Conservation (phyloP, 2,329 filamentous ascomycete species). For the Pseudogymnoascus sp. region DNA sequence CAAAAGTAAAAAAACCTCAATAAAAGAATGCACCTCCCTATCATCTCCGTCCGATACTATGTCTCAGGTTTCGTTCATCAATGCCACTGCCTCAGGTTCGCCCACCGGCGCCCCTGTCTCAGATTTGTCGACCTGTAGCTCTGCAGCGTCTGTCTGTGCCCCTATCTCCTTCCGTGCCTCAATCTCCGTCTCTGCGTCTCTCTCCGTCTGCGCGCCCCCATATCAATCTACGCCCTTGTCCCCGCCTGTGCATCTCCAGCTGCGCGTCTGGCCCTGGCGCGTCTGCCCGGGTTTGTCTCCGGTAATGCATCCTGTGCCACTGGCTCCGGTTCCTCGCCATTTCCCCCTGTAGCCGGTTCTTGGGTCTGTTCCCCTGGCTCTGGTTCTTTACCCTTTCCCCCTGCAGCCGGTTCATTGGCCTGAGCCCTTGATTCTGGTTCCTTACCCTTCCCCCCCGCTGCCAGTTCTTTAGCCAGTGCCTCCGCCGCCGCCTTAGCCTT, state of each 20-base stretch:
- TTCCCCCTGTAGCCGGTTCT: background rate
- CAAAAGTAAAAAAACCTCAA: background rate
- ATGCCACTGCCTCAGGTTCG: background rate
- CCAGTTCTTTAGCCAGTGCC: background rate
- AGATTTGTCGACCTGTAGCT: background rate
- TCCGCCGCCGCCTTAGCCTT: background rate
- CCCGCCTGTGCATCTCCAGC: background rate
- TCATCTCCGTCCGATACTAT: background rate
- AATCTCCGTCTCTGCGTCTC: no score
- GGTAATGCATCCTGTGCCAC: background rate
- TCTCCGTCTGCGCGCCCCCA: no score
- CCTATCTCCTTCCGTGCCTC: background rate
- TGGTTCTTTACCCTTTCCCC: background rate
- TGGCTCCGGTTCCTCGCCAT: background rate
- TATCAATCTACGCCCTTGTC: background rate
- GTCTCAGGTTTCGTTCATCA: background rate
- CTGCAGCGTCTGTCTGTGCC: no score
- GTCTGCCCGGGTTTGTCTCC: background rate
- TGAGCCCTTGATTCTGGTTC: background rate
- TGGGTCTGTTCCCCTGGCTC: background rate
- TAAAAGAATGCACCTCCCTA: background rate
- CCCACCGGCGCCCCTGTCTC: background rate
- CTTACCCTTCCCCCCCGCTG: background rate
- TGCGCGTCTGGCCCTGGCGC: no score
- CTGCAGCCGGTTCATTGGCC: background rate